These are phyloP conservation scores for Daldinia sp. DNA, from an alignment of 2,329 filamentous ascomycete genomes.

Conservation along the genomic window DNA sequence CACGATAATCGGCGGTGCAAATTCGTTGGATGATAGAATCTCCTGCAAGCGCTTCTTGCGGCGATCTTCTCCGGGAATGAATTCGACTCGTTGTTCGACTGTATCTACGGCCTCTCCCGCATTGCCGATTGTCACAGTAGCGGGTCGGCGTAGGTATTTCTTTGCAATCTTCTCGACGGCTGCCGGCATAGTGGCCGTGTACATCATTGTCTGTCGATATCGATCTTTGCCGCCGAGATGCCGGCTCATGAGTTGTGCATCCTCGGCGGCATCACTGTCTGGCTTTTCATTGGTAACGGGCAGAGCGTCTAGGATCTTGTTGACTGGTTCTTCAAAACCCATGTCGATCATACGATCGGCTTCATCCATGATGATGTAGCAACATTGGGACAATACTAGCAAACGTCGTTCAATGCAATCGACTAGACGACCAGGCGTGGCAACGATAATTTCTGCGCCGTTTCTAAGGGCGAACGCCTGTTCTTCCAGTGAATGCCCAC, in stretches of 20 bases:
- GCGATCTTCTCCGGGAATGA: conserved; percentile 89
- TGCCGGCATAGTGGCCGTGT: conserved; percentile 96
- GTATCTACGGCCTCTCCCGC: conserved; percentile 96
- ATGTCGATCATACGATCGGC: conserved; percentile 99
- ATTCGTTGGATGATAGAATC: conserved; percentile 82
- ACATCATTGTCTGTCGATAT: conserved; percentile 99
- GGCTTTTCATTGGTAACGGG: conserved; percentile 95
- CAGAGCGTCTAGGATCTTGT: conserved; percentile 94
- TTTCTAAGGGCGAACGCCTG: conserved; percentile 90
- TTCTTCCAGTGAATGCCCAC: conserved; percentile 93
- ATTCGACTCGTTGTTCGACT: conserved; percentile 95
- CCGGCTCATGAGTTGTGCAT: conserved; percentile 82
- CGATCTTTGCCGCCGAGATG: conserved; percentile 78
- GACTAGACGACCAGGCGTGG: conserved; percentile 95
- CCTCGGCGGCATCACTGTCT: conserved; percentile 89
- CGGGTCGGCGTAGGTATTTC: conserved; percentile 92
- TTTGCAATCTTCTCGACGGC: conserved; percentile 95
- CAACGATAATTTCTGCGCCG: conserved; percentile 96
- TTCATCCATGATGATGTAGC: conserved; percentile 99
- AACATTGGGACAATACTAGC: conserved; percentile 92
- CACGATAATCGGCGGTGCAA: conserved; percentile 91
- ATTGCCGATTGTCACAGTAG: conserved; percentile 94
- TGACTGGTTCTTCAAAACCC: conserved; percentile 96
- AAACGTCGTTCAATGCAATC: conserved; percentile 96
- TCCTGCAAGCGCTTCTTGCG: conserved; percentile 95